phyloP scores from a whole-genome alignment of 805 yeast species.

The Lachancea meyersii region DNA sequence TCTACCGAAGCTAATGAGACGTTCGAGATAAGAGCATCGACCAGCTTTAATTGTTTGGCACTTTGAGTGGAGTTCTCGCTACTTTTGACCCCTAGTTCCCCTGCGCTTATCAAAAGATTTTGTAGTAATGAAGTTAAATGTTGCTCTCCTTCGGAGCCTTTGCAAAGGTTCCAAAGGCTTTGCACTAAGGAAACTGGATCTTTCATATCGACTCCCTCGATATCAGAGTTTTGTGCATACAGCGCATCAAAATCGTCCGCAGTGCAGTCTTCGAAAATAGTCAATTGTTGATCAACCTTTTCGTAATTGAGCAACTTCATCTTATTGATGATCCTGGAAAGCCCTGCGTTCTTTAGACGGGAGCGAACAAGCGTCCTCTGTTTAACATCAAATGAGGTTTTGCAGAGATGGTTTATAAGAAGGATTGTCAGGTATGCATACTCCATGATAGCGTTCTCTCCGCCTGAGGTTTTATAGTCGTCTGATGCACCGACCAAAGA shows the following conservation, averaged over 20 bases:
- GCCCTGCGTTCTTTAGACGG: conserved; percentile 30
- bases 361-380: conserved; percentile 31
- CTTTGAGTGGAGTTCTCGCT: conserved; percentile 25
- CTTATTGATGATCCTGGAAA: conserved; percentile 33
- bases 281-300: conserved; percentile 58
- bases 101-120: conserved; percentile 29
- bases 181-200: conserved; percentile 64
- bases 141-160: conserved; percentile 48
- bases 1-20: conserved; percentile 49
- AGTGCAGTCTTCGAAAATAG: conserved; percentile 47
- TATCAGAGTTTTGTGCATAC: conserved; percentile 19
- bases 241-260: conserved; percentile 31
- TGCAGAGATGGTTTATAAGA: conserved; percentile 29
- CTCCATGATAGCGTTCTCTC: conserved; percentile 38
- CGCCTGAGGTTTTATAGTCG: conserved; percentile 49
- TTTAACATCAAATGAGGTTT: conserved; percentile 23
- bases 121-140: conserved; percentile 44
- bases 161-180: conserved; percentile 44
- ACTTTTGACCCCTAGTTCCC: conserved; percentile 19
- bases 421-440: conserved; percentile 31
- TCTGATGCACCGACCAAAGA: conserved; percentile 89
- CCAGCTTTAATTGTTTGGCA: conserved; percentile 40
- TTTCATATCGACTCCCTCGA: conserved; percentile 40
- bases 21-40: conserved; percentile 68
- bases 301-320: conserved; percentile 56